Conservation (phyloP, 2,329 filamentous ascomycete genomes). For the Cadophora malorum region DNA sequence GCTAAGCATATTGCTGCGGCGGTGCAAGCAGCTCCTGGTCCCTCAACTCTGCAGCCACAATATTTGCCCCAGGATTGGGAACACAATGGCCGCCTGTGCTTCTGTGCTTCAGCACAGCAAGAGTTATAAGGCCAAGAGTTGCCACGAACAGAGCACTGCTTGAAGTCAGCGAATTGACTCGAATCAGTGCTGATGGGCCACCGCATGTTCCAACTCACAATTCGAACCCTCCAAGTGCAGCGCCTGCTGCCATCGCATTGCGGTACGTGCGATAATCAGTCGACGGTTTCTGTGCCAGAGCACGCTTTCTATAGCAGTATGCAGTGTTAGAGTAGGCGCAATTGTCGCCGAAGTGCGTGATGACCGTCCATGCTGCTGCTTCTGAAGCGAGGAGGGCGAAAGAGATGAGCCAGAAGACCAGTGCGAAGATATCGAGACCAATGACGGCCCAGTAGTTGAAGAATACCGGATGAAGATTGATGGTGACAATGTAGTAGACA, state of each 20-base stretch:
- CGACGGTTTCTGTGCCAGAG: constrained; percentile 18
- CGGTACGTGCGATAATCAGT: constrained; percentile 29
- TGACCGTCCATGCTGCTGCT: constrained; percentile 22
- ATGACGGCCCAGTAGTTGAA: constrained; percentile 63
- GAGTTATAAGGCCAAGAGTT: constrained; percentile 26
- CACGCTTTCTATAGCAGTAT: constrained; percentile 23
- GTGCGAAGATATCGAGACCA: constrained; percentile 56
- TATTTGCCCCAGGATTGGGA: not conserved
- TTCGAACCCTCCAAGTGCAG: constrained; percentile 34
- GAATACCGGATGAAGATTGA: constrained; percentile 34
- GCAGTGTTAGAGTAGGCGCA: constrained; percentile 12
- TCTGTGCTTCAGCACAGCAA: constrained; percentile 33
- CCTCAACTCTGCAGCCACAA: not conserved
- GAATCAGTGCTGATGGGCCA: too few relatives aligned
- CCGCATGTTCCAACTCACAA: constrained; percentile 27
- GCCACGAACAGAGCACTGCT: constrained; percentile 31
- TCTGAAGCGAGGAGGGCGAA: constrained; percentile 33
- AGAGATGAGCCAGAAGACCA: constrained; percentile 58
- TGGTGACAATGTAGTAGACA: constrained; percentile 54
- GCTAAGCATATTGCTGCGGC: too few relatives aligned
- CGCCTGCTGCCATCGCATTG: constrained; percentile 32
- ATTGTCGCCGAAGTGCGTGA: constrained; percentile 20
- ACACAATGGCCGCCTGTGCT: constrained; percentile 31
- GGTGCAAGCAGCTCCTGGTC: constrained; percentile 3
- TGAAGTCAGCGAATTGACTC: constrained; percentile 4